A percentile compares a stretch with the other conserved stretches of the same genome.
Conservation (phyloP, 2,329 filamentous ascomycete species). For the Neodidymelliopsis sp. region DNA sequence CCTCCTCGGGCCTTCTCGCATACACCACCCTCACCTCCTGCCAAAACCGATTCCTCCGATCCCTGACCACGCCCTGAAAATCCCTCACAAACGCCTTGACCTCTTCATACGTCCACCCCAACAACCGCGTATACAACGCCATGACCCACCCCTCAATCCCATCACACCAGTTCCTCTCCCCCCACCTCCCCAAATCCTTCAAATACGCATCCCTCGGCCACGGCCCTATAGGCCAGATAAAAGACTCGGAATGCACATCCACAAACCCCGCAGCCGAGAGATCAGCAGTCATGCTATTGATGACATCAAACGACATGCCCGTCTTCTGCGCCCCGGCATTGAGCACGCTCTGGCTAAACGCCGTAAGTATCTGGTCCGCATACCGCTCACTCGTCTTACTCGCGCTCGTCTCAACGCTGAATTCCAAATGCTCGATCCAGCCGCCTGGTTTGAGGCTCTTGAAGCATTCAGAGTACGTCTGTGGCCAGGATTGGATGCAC, state of each 20-base stretch:
- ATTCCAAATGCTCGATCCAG: conserved; percentile 55
- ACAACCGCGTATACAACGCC: conserved; percentile 49
- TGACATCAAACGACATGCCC: conserved; percentile 35
- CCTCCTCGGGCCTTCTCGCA: conserved; percentile 32
- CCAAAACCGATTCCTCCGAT: conserved; percentile 48
- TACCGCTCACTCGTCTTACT: conserved; percentile 14
- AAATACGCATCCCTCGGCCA: conserved; percentile 44
- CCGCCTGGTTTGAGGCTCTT: conserved; percentile 51
- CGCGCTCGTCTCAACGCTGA: conserved; percentile 36
- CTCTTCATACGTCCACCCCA: conserved; percentile 47
- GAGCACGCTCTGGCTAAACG: conserved; percentile 27
- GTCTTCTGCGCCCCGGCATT: conserved; percentile 29
- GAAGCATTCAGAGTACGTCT: conserved; percentile 50
- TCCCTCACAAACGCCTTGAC: conserved; percentile 46
- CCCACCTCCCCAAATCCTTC: conserved; percentile 47
- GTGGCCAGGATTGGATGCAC: conserved; percentile 51
- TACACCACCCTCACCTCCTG: conserved; percentile 49
- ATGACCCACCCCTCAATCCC: conserved; percentile 53
- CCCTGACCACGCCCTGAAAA: conserved; percentile 41
- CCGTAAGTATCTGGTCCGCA: conserved; percentile 32
- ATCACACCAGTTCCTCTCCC: conserved; percentile 51
- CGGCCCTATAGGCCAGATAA: conserved; percentile 44
- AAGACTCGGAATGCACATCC: conserved; percentile 35
- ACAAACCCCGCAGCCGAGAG: conserved; percentile 39
- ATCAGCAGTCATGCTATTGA: conserved; percentile 25